Base-by-base conservation (phyloP, 345 rosid genomes). In the Gossypium bickii region DNA sequence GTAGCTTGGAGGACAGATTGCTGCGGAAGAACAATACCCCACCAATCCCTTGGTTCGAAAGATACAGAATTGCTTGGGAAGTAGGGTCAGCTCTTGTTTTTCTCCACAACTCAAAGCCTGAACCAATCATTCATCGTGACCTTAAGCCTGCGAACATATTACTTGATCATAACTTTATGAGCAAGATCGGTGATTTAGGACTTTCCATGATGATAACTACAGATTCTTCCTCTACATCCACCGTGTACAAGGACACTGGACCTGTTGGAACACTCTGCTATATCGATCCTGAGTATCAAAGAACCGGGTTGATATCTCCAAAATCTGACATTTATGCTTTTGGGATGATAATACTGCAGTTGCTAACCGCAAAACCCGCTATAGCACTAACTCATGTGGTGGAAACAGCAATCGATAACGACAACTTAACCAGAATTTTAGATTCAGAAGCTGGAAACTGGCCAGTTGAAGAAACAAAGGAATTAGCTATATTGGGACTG, bases 131-230 rank as follows among this genome's bases (percentile, higher is more conserved):
- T 77, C 98, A 92, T 72, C 94, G 97, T 12, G 98, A 94, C 82
- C 83, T 94, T 58, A 94, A 94, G 79, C 98, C 98, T 1, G 97
- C 87, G 3, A 94, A 94, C 77, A 90, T 94, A 85, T 76, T 94
- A 78, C 97, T 94, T 60, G 94, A 88, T 78, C 88, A 72, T 16
- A 89, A 92, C 80, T 81, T 83, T 12, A 89, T 92, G 22, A 94
- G 97, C 94, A 94, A 94, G 82, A 87, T 94, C 18, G 91, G 98
- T 74, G 97, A 94, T 69, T 95, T 94, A 1, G 98, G 98, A 43
- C 88, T 94, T 47, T 87, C 98, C 56, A 88, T 87, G 57, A 81
- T 85, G 78, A 83, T 92, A 52, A 78, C 77, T 43, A 71, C 69
- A 2, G 92, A 88, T 18, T 66, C 85, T 29, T 71, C 74, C 15